phyloP scores from a whole-genome alignment of 1,284 basidiomycete species.

The Bjerkandera adusta region DNA sequence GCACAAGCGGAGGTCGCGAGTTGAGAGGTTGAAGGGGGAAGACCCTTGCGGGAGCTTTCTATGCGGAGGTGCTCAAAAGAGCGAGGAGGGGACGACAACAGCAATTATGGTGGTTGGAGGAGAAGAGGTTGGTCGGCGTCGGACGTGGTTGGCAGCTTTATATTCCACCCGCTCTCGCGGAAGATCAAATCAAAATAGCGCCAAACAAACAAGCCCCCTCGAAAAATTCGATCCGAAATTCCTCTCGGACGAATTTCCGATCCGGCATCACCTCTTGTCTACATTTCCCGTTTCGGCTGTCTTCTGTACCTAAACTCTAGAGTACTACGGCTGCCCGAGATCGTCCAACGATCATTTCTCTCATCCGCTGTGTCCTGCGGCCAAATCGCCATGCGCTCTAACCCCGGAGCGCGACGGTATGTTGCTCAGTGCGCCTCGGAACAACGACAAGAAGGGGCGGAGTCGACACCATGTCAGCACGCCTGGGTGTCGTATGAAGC shows the following conservation, averaged over 20 bases:
- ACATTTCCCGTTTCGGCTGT: background rate
- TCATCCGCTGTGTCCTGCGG: constrained; percentile 2
- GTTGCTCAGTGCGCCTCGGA: too few relatives aligned
- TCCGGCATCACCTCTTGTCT: background rate
- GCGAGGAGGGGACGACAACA: constrained; percentile 16
- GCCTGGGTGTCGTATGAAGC: too few relatives aligned
- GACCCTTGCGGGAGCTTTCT: constrained; percentile 14
- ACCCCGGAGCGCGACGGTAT: constrained; percentile 9
- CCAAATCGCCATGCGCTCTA: constrained; percentile 10
- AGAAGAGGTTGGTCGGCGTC: constrained; percentile 16
- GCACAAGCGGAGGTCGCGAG: constrained; percentile 5
- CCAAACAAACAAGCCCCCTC: constrained; percentile 11
- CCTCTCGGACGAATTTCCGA: constrained; percentile 14
- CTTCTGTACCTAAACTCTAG: background rate
- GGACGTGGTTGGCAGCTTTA: constrained; percentile 9
- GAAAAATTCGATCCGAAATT: constrained; percentile 11
- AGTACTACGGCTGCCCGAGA: constrained; percentile 1
- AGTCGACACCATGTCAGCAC: too few relatives aligned
- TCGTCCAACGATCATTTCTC: too few relatives aligned
- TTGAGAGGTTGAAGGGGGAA: constrained; percentile 7
- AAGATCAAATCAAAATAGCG: constrained; percentile 13
- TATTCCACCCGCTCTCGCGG: constrained; percentile 12
- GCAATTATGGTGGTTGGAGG: constrained; percentile 15
- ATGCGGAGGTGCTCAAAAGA: constrained; percentile 13
- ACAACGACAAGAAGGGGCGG: too few relatives aligned